Conservation (phyloP, 257 asterid genomes). For the Datura wrightii region DNA sequence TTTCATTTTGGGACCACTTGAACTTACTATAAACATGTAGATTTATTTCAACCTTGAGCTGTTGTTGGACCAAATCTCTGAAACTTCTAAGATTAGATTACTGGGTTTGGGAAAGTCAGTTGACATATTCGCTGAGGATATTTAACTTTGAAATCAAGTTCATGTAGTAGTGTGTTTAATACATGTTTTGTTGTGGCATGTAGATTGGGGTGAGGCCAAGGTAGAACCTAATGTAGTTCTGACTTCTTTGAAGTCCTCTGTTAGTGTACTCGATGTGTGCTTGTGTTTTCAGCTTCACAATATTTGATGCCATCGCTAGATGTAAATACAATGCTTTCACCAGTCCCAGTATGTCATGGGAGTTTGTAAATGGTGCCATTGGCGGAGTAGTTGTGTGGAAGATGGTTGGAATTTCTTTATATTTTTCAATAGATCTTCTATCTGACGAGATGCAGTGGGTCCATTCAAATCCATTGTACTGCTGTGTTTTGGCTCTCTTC, state of each 20-base stretch:
- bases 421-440: neutral
- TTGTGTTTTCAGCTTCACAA: neutral
- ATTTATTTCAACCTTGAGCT: neutral
- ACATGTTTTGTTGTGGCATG: neutral
- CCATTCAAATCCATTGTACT: neutral
- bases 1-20: too few species aligned
- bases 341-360: neutral
- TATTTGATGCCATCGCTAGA: neutral
- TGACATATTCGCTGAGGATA: neutral
- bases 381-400: neutral
- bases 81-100: neutral
- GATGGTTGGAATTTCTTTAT: neutral
- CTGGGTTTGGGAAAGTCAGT: neutral
- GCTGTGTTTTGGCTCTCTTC: neutral
- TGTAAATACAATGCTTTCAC: neutral
- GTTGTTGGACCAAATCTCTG: neutral
- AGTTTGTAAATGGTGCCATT: conserved; percentile 16
- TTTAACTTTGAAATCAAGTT: neutral
- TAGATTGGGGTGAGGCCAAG: neutral
- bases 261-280: neutral
- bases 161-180: neutral
- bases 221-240: neutral
- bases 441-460: neutral
- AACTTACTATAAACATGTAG: neutral
- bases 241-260: neutral